These are phyloP conservation scores for Daldinia decipiens DNA, from an alignment of 495 filamentous ascomycete species.

Conservation along the genomic window DNA sequence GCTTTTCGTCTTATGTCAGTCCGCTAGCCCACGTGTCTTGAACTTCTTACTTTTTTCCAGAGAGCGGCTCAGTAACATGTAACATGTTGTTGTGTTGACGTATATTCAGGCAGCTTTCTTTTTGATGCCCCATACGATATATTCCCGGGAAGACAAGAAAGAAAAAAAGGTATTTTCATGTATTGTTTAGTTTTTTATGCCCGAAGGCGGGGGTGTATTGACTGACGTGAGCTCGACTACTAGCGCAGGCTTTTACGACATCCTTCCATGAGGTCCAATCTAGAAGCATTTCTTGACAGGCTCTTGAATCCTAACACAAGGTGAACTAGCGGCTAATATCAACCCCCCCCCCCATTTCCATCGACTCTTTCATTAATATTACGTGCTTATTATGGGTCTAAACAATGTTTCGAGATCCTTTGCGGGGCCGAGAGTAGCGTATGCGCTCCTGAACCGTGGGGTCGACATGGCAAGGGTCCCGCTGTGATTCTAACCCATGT, in stretches of 20 bases:
- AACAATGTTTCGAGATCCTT: conserved; percentile 15
- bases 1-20: conserved; percentile 1
- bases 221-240: neutral
- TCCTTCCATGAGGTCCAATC: conserved; percentile 10
- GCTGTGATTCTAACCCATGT: neutral
- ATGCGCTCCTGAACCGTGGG: conserved; percentile 10
- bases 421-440: conserved; percentile 1
- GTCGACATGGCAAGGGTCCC: conserved; percentile 4
- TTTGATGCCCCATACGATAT: neutral
- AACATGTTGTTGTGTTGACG: neutral
- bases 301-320: conserved; percentile 22
- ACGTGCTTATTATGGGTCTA: neutral
- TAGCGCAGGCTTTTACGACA: neutral
- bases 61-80: neutral
- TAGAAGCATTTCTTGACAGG: conserved; percentile 22
- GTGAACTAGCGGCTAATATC: neutral
- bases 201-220: neutral
- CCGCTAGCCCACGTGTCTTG: conserved; percentile 1
- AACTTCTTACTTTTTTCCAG: neutral
- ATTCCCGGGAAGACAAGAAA: neutral
- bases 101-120: neutral
- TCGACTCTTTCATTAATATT: neutral
- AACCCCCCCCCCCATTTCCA: neutral
- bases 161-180: neutral
- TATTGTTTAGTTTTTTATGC: neutral